Evolutionary conservation across 352 stramenopile species (phyloP), one percentile per base, ranked within the genome.

Genomic region (Thraustochytrium sp.): DNA sequence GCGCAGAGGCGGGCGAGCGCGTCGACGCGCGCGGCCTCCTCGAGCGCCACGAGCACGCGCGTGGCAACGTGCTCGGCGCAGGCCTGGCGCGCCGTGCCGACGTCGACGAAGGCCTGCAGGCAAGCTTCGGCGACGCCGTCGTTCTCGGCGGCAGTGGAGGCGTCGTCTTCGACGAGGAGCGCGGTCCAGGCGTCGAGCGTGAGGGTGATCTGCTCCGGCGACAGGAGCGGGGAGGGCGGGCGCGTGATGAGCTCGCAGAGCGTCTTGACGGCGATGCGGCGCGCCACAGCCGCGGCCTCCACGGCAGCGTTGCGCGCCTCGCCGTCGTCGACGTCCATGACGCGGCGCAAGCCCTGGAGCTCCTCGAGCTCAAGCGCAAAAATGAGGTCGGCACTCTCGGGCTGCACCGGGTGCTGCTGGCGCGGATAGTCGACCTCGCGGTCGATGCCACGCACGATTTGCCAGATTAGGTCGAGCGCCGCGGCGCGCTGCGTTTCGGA

Each of bases 401-500:
- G 13, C 21, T 44, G 42, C 31, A 80, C 23, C 11, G 68, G 68
- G 9, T 26, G 46, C 11, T 46, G 37, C n/a, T 61, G 23, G 23
- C 34, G 37, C 42, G 38, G 48, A 26, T 80, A 72, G 68, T 44
- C 68, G 8, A 80, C 68, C 18, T 80, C 68, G n/a, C n/a, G n/a
- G 53, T 80, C 53, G 5, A 80, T 80, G 3, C 31, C 68, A 21
- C 68, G 18, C 23, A 80, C 53, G 34, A 80, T 29, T 18, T 53
- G 31, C 29, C 23, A 31, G 26, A 80, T 68, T 21, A 80, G 48
- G 23, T 80, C 68, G 29, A 80, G 31, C 18, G 68, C n/a, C 9
- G 68, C 68, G 11, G 34, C 53, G 37, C 68, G 68, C 68, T 80
- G 68, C 42, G 68, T 55, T 44, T 80, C 68, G 31, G 68, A 63